A percentile compares a stretch with the other conserved stretches of the same genome.
These are phyloP conservation scores for Hanseniaspora mollemarum DNA, from an alignment of 805 yeast genomes.

Conservation along the genomic window DNA sequence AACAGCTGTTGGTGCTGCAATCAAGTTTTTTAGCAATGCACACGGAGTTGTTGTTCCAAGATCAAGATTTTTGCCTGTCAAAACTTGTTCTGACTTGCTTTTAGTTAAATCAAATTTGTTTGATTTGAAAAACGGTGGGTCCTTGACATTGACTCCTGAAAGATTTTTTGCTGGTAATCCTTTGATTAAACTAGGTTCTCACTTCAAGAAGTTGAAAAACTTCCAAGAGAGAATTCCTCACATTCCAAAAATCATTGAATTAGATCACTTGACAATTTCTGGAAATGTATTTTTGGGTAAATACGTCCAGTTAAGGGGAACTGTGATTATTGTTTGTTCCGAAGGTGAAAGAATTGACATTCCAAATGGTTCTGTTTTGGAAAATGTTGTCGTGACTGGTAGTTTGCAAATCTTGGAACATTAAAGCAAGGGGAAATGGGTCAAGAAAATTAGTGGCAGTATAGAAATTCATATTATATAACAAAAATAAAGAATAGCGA, in stretches of 20 bases:
- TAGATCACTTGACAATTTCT: conserved; percentile 93
- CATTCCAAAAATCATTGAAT: conserved; percentile 91
- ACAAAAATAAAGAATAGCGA: too few species aligned
- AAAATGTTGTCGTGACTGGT: conserved; percentile 95
- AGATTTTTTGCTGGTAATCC: conserved; percentile 81
- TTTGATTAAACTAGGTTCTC: conserved; percentile 88
- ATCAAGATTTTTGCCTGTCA: conserved; percentile 93
- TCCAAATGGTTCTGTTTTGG: conserved; percentile 90
- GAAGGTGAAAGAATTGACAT: conserved; percentile 95
- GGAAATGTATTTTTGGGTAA: conserved; percentile 91
- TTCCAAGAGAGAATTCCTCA: conserved; percentile 85
- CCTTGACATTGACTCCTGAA: conserved; percentile 67
- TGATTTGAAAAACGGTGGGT: conserved; percentile 72
- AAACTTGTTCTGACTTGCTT: conserved; percentile 88
- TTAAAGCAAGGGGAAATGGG: too few species aligned
- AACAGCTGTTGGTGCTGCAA: conserved; percentile 99
- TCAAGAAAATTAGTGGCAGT: too few species aligned
- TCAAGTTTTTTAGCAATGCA: conserved; percentile 86
- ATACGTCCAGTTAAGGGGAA: conserved; percentile 84
- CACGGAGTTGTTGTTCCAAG: conserved; percentile 98
- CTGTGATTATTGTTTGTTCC: conserved; percentile 92
- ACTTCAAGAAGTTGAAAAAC: conserved; percentile 87
- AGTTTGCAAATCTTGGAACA: conserved; percentile 90
- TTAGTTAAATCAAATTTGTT: conserved; percentile 92
- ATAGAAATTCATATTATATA: neutral